A percentile compares a stretch with the other conserved stretches of the same genome.
phyloP scores from a whole-genome alignment of 257 asterid species.

The Solanum bukasovii region DNA sequence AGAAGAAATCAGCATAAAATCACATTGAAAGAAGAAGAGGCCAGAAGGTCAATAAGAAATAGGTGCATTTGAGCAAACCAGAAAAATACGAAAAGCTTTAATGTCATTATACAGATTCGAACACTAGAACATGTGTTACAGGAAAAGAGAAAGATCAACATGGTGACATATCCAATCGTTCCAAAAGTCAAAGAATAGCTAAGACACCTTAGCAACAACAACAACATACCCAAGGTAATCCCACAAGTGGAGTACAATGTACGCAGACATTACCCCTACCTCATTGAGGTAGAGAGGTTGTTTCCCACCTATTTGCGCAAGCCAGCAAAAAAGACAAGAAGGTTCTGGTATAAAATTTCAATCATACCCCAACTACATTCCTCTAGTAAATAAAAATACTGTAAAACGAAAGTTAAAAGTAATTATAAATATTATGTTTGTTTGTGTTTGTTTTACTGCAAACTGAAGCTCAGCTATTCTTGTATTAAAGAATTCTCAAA shows the following conservation, averaged over 20 bases:
- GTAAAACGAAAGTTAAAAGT: not conserved
- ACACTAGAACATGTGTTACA: not conserved
- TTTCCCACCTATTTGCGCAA: not conserved
- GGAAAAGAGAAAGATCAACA: not conserved
- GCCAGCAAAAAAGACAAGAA: not conserved
- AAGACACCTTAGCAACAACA: not conserved
- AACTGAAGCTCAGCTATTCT: not conserved
- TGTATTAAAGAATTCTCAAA: too few relatives aligned
- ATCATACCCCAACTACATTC: not conserved
- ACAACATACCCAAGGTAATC: not conserved
- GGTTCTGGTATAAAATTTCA: not conserved
- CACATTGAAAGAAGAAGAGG: not conserved
- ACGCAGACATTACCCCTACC: not conserved
- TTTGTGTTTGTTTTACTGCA: not conserved
- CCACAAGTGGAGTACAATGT: not conserved
- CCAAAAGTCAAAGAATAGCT: not conserved
- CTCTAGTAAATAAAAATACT: not conserved
- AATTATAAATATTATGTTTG: not conserved
- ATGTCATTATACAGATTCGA: not conserved
- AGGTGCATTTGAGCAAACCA: not conserved
- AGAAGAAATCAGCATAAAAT: not conserved
- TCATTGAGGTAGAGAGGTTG: not conserved
- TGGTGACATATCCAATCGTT: not conserved
- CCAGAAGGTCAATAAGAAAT: not conserved
- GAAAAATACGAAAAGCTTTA: not conserved